Percentiles rank a stretch among this genome's conserved stretches.
Conservation (phyloP, 805 yeast species). For the Ogataea paraovalis region DNA sequence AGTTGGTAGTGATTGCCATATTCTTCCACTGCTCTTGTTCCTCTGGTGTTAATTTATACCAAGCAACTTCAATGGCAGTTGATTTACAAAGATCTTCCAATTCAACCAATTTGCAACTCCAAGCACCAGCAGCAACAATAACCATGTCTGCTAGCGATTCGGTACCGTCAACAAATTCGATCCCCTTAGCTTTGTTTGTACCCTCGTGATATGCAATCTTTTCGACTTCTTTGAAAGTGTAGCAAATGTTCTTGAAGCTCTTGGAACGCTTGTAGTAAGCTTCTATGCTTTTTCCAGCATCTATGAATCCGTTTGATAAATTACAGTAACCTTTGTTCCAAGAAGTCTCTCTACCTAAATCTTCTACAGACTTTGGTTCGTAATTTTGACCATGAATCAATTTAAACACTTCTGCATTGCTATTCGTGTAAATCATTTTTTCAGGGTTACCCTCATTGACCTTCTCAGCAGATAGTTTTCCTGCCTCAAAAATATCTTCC, state of each 20-base stretch:
- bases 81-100: slow-evolving; percentile 14
- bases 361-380: background rate
- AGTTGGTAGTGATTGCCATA: slow-evolving; percentile 26
- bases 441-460: slow-evolving; percentile 10
- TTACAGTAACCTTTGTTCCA: slow-evolving; percentile 26
- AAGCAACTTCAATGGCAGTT: slow-evolving; percentile 25
- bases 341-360: slow-evolving; percentile 6
- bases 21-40: slow-evolving; percentile 21
- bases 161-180: slow-evolving; percentile 13
- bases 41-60: slow-evolving; percentile 21
- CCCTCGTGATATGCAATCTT: slow-evolving; percentile 9
- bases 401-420: slow-evolving; percentile 11
- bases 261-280: slow-evolving; percentile 24
- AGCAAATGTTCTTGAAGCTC: slow-evolving; percentile 10
- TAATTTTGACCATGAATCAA: slow-evolving; percentile 9
- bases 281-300: slow-evolving; percentile 20
- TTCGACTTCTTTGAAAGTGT: slow-evolving; percentile 19
- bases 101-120: slow-evolving; percentile 25
- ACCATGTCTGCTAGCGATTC: slow-evolving; percentile 13
- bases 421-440: slow-evolving; percentile 9
- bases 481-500: slow-evolving; percentile 18
- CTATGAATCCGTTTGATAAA: slow-evolving; percentile 22
- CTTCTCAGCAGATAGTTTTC: slow-evolving; percentile 14
- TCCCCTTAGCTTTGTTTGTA: slow-evolving; percentile 15
- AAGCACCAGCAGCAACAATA: slow-evolving; percentile 26